A percentile compares a stretch with the other conserved stretches of the same genome.
Conservation (phyloP, 768 basidiomycete species). For the Lactifluus volemus region DNA sequence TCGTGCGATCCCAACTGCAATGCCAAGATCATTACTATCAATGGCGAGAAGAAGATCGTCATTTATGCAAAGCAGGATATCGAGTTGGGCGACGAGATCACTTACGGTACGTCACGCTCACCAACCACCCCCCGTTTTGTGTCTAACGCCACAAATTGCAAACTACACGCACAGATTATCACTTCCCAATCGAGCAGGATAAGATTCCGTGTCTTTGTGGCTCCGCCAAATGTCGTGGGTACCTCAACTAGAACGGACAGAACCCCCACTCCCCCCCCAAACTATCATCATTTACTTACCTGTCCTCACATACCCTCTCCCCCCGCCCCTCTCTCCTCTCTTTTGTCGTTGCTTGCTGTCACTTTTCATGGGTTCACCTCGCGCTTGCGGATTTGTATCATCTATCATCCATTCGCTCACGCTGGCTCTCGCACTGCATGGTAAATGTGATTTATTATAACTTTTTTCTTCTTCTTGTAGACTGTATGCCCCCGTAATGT, state of each 20-base stretch:
- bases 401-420: conserved; percentile 26
- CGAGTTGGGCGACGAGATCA: conserved; percentile 95
- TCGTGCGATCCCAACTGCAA: conserved; percentile 95
- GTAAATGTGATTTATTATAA: conserved; percentile 20
- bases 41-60: conserved; percentile 94
- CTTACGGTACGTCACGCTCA: conserved; percentile 62
- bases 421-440: conserved; percentile 21
- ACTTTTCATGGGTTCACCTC: conserved; percentile 13
- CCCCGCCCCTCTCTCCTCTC: conserved; percentile 3
- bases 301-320: conserved; percentile 21
- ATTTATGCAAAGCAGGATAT: conserved; percentile 98
- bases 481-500: conserved; percentile 16
- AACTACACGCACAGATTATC: conserved; percentile 61
- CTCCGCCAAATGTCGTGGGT: conserved; percentile 86
- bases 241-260: conserved; percentile 68
- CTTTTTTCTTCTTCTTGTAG: conserved; percentile 8
- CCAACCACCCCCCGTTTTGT: too few species aligned
- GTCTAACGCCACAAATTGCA: background rate
- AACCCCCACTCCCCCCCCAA: background rate
- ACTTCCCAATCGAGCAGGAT: conserved; percentile 98
- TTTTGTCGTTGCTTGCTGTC: conserved; percentile 15
- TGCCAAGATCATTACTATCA: conserved; percentile 87
- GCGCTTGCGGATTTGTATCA: conserved; percentile 20
- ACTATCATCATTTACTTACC: conserved; percentile 9
- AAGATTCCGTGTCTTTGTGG: conserved; percentile 93